Conservation (phyloP, 768 basidiomycete genomes). For the Filobasidium wieringae region DNA sequence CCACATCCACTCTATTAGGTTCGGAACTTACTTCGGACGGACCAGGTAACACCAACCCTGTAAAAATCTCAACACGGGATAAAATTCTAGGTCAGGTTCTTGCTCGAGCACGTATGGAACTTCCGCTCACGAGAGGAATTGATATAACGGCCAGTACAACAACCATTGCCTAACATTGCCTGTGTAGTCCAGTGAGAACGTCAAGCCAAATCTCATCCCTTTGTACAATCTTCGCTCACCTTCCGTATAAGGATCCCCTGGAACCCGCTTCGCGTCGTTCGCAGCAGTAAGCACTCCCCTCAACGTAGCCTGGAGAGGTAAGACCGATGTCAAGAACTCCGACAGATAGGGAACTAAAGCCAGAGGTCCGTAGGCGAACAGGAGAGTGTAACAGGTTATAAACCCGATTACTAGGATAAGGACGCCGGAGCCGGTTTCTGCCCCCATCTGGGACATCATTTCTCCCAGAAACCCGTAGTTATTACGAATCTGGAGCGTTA, state of each 20-base stretch:
- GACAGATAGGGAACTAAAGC: slow-evolving; percentile 3
- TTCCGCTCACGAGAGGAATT: background rate
- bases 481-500: background rate
- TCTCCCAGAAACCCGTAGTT: slow-evolving; percentile 12
- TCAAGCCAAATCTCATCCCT: too few relatives aligned
- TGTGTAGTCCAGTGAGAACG: background rate
- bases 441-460: background rate
- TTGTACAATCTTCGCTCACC: background rate
- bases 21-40: slow-evolving; percentile 6
- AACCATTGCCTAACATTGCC: slow-evolving; percentile 13
- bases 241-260: slow-evolving; percentile 6
- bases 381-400: background rate
- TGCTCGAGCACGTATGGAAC: background rate
- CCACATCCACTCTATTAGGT: too few relatives aligned
- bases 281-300: slow-evolving; percentile 4
- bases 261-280: slow-evolving; percentile 1
- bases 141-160: slow-evolving; percentile 8
- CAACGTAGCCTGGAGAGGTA: slow-evolving; percentile 7
- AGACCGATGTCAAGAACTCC: slow-evolving; percentile 3
- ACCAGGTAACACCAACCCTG: slow-evolving; percentile 8
- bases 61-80: background rate
- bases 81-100: background rate
- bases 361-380: slow-evolving; percentile 8
- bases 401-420: background rate
- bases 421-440: slow-evolving; percentile 7